These are phyloP conservation scores for Phoma sp. DNA, from an alignment of 2,329 filamentous ascomycete species.

Conservation along the genomic window DNA sequence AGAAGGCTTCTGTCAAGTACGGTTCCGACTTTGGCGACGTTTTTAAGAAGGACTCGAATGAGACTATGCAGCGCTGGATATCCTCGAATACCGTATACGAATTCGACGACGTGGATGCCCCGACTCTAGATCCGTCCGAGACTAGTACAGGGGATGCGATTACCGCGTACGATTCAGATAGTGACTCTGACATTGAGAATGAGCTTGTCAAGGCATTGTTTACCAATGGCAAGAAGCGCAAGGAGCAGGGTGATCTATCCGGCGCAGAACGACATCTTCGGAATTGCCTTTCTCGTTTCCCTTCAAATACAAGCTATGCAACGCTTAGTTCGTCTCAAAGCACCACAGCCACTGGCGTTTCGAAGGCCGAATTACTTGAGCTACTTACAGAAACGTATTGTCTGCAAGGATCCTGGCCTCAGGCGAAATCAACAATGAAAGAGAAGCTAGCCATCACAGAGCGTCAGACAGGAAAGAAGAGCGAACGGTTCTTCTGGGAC, in stretches of 20 bases:
- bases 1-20: conserved; percentile 19
- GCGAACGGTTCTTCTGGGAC: conserved; percentile 25
- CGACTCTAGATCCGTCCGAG: conserved; percentile 18
- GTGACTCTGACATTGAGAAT: conserved; percentile 28
- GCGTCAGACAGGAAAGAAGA: conserved; percentile 25
- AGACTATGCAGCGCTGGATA: conserved; percentile 31
- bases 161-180: conserved; percentile 25
- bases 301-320: conserved; percentile 17
- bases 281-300: conserved; percentile 26
- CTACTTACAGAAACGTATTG: conserved; percentile 23
- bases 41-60: conserved; percentile 23
- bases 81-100: conserved; percentile 32
- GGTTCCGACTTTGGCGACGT: conserved; percentile 35
- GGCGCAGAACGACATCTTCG: conserved; percentile 24
- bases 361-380: conserved; percentile 21
- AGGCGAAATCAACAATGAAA: conserved; percentile 25
- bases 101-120: conserved; percentile 21
- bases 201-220: conserved; percentile 28
- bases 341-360: conserved; percentile 12
- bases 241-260: conserved; percentile 21
- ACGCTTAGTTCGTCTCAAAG: conserved; percentile 14
- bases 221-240: conserved; percentile 22
- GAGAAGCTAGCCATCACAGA: conserved; percentile 30
- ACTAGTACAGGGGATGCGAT: conserved; percentile 14
- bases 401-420: conserved; percentile 16